These are phyloP conservation scores for Ostreobium quekettii DNA, from an alignment of 139 green algal genomes.

Conservation along the genomic window DNA sequence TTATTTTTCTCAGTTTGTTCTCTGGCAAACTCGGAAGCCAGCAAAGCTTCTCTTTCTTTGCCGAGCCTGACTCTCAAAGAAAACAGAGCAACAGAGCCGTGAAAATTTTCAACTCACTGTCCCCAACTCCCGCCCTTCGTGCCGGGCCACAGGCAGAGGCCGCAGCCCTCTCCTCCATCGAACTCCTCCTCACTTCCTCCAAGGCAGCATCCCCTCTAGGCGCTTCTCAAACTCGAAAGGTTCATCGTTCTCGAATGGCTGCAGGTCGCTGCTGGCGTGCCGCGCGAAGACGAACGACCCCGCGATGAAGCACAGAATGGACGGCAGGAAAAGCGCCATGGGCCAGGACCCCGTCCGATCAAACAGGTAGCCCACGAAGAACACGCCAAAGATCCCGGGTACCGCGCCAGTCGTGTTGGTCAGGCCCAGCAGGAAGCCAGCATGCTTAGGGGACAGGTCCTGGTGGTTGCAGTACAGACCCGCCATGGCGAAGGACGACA, in stretches of 20 bases:
- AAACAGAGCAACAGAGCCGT: no score
- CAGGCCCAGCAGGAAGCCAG: slow-evolving; percentile 79
- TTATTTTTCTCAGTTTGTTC: no score
- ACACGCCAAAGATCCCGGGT: slow-evolving; percentile 86
- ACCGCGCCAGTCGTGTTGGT: slow-evolving; percentile 85
- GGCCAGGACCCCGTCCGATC: slow-evolving; percentile 64
- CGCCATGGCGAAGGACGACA: slow-evolving; percentile 68
- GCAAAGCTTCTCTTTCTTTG: no score
- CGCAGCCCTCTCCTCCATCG: no score
- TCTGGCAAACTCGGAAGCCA: no score
- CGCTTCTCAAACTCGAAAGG: slow-evolving; percentile 7
- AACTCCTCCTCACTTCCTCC: no score
- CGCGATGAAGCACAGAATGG: neutral
- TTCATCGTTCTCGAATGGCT: neutral
- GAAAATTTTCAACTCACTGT: no score
- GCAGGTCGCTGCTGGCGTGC: neutral
- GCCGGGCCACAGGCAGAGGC: no score
- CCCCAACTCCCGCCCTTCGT: no score
- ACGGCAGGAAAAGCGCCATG: slow-evolving; percentile 61
- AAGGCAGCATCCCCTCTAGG: no score
- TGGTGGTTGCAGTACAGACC: slow-evolving; percentile 96
- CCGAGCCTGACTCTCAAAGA: no score
- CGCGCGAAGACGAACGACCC: neutral
- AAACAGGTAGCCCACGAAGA: slow-evolving; percentile 48
- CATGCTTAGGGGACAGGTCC: slow-evolving; percentile 85